Percentiles rank a stretch among this genome's conserved stretches.
Conservation (phyloP, 257 asterid genomes). For the Penstemon eatonii region DNA sequence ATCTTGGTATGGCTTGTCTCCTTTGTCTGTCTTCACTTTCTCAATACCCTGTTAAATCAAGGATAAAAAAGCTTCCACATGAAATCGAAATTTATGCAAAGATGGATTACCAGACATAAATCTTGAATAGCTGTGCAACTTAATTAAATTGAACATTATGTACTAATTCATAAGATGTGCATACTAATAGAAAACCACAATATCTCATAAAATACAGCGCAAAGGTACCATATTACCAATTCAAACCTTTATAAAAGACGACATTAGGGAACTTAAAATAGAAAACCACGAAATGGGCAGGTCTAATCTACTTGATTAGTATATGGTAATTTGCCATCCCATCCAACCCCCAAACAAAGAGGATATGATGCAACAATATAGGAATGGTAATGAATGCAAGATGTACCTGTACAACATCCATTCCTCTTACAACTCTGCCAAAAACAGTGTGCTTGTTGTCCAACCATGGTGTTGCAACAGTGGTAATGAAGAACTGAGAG, state of each 20-base stretch:
- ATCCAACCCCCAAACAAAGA: not conserved
- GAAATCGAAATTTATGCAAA: not conserved
- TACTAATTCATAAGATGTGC: too few relatives aligned
- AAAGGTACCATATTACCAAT: too few relatives aligned
- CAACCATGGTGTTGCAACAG: conserved; percentile 98
- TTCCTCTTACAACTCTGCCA: conserved; percentile 92
- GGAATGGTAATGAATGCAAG: conserved; percentile 7
- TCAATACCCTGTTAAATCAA: conserved; percentile 64
- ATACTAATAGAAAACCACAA: not conserved
- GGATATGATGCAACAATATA: not conserved
- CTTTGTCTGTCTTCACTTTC: conserved; percentile 92
- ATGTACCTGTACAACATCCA: conserved; percentile 97
- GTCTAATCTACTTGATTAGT: not conserved
- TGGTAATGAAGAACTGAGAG: conserved; percentile 90
- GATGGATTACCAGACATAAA: not conserved
- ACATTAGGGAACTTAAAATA: not conserved
- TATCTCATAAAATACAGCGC: not conserved
- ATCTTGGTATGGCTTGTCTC: conserved; percentile 88
- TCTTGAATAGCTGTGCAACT: not conserved
- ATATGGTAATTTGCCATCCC: not conserved
- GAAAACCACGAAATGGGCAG: not conserved
- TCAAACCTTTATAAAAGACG: not conserved
- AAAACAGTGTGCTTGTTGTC: conserved; percentile 99
- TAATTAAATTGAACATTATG: not conserved
- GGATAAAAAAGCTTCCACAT: not conserved